A percentile compares a stretch with the other conserved stretches of the same genome.
phyloP scores from a whole-genome alignment of 1,284 basidiomycete genomes.

The Heterobasidion irregulare region DNA sequence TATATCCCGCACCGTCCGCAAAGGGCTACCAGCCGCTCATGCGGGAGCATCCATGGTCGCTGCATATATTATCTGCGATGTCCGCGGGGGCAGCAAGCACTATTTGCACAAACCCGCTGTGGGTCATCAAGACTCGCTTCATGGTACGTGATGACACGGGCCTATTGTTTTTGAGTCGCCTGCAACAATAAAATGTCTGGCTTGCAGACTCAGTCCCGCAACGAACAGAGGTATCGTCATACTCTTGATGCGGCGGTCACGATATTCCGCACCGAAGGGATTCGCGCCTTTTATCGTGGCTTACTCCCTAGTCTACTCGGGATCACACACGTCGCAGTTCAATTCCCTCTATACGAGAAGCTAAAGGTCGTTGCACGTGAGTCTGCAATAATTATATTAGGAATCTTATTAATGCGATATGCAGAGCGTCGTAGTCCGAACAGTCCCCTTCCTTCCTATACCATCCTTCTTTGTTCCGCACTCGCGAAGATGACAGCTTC shows the following conservation, averaged over 20 bases:
- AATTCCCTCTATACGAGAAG: conserved; percentile 93
- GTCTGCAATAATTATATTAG: conserved; percentile 22
- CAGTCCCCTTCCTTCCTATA: conserved; percentile 52
- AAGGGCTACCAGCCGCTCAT: conserved; percentile 74
- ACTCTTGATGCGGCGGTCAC: conserved; percentile 81
- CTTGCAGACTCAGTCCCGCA: conserved; percentile 65
- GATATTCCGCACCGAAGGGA: conserved; percentile 83
- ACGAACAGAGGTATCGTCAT: conserved; percentile 74
- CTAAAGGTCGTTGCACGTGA: conserved; percentile 78
- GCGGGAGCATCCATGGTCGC: conserved; percentile 71
- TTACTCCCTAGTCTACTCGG: conserved; percentile 84
- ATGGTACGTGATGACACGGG: conserved; percentile 57
- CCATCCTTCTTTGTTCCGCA: conserved; percentile 83
- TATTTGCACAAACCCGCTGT: conserved; percentile 86
- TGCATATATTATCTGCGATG: conserved; percentile 92
- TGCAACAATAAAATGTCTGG: conserved; percentile 3
- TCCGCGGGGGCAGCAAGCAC: conserved; percentile 86
- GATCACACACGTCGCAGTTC: conserved; percentile 88
- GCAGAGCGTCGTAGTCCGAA: conserved; percentile 36
- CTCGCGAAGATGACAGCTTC: conserved; percentile 92
- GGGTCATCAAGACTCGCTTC: conserved; percentile 97
- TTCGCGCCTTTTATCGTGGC: conserved; percentile 85
- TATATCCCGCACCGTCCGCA: conserved; percentile 74
- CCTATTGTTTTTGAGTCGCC: not conserved
- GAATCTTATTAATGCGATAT: not conserved